Evolutionary conservation across 305 asterid species (phyloP), one percentile per base, ranked within the genome.

Genomic region (Petunia hybrid): DNA sequence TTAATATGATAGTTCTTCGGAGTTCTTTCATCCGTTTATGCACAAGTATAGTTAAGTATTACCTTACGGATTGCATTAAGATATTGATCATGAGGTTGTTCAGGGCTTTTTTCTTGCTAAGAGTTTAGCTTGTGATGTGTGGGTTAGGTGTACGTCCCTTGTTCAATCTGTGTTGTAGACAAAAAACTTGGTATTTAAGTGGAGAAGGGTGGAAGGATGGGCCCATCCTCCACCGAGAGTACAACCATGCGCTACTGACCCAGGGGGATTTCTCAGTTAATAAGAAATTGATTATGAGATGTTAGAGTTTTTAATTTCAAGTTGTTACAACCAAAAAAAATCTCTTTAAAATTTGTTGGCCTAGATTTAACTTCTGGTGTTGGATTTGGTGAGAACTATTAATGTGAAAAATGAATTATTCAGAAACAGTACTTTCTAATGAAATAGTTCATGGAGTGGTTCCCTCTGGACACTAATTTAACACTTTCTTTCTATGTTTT

Each of bases 311-410:
- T 68, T 14, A 69, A 69, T 51, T 68, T 69, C 38, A 9, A 69
- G 8, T 43, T 43, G 59, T 4, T 1, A 13, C 9, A 5, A 16
- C 59, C 76, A 43, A 48, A 6, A 71, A 35, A 46, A 61, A 48
- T 3, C 78, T 71, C 61, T 48, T 35, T 2, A 48, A 48, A 31
- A 71, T 71, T 71, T 40, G 78, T 71, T 46, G 61, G 60, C 31
- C 42, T 46, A 39, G 16, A 71, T 71, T 5, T 71, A 48, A 2
- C 77, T 46, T 69, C 7, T 71, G 76, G 59, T 45, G 59, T 22
- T 45, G n/a, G 60, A 45, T 70, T 70, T 46, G 60, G 31, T 22
- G 31, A 22, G 59, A 70, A 8, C 42, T 46, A 22, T 38, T 45
- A 45, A 45, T 45, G 40, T 70, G 22, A 45, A 70, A 41, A 41